Evolutionary conservation across 352 stramenopile genomes (phyloP).

Genomic region (Globisporangium rhizosaccharum): DNA sequence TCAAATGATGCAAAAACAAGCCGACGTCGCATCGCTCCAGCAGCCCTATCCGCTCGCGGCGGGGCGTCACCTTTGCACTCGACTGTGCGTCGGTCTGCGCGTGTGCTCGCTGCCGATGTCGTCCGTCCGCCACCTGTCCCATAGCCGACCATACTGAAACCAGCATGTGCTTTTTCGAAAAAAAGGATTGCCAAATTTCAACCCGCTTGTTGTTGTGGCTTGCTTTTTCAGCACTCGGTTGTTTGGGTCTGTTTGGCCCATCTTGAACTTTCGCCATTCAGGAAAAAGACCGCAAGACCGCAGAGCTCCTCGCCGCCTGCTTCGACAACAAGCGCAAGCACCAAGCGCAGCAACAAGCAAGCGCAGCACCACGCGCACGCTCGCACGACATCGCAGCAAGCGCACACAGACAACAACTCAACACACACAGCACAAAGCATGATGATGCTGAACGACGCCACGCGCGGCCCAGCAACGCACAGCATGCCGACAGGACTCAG

Average conservation of each 20-base stretch:
- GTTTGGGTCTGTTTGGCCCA: neutral
- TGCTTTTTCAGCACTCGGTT: no score
- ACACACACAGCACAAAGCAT: neutral
- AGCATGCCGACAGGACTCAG: neutral
- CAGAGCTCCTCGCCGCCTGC: neutral
- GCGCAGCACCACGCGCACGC: neutral
- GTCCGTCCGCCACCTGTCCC: neutral
- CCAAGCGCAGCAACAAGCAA: neutral
- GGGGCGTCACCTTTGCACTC: neutral
- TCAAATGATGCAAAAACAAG: no score
- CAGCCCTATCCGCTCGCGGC: no score
- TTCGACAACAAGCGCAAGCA: neutral
- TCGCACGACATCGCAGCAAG: no score
- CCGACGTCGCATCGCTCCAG: no score
- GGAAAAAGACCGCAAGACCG: conserved; percentile 5
- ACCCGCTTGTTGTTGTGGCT: neutral
- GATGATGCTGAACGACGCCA: conserved; percentile 14
- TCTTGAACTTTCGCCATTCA: conserved; percentile 1
- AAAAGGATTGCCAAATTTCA: neutral
- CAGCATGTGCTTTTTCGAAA: neutral
- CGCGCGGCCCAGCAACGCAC: neutral
- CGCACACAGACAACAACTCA: neutral
- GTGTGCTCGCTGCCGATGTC: neutral
- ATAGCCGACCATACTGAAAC: neutral
- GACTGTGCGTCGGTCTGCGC: neutral